These are phyloP conservation scores for Paramyrothecium sp. DNA, from an alignment of 2,329 filamentous ascomycete species.

Conservation along the genomic window DNA sequence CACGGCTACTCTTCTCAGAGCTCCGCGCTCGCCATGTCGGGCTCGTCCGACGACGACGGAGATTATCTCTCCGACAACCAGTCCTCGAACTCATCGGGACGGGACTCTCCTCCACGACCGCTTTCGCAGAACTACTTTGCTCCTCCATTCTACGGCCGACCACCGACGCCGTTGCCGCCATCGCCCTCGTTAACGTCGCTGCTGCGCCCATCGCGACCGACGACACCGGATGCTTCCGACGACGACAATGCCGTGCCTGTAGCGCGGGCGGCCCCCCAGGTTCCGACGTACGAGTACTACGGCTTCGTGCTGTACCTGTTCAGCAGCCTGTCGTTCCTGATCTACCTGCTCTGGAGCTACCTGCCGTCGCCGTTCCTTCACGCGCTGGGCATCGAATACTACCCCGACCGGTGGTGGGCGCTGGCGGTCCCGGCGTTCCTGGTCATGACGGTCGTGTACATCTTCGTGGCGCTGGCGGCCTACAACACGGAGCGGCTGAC, in stretches of 20 bases:
- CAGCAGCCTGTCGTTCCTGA: slow-evolving; percentile 75
- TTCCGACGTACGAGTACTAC: slow-evolving; percentile 99
- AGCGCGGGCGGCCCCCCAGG: slow-evolving; percentile 83
- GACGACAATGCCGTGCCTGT: slow-evolving; percentile 83
- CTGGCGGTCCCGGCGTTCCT: slow-evolving; percentile 88
- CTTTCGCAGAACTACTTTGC: slow-evolving; percentile 57
- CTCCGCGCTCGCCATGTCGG: slow-evolving; percentile 22
- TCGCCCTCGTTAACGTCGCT: slow-evolving; percentile 92
- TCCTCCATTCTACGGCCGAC: slow-evolving; percentile 94
- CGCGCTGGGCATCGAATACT: slow-evolving; percentile 92
- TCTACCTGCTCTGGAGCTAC: slow-evolving; percentile 79
- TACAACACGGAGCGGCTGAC: slow-evolving; percentile 93
- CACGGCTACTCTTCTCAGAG: too few species aligned
- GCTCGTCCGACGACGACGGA: slow-evolving; percentile 34
- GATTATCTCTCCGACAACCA: slow-evolving; percentile 33
- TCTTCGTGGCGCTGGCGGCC: slow-evolving; percentile 86
- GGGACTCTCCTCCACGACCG: slow-evolving; percentile 40
- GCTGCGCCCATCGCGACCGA: slow-evolving; percentile 85
- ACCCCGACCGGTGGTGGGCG: slow-evolving; percentile 97
- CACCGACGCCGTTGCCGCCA: slow-evolving; percentile 90
- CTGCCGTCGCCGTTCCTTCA: slow-evolving; percentile 89
- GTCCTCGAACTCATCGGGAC: slow-evolving; percentile 28
- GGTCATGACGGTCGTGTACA: slow-evolving; percentile 85
- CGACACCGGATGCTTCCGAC: slow-evolving; percentile 88
- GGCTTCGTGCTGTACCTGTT: slow-evolving; percentile 96